Percentiles rank a stretch among this genome's conserved stretches.
phyloP scores from a whole-genome alignment of 768 basidiomycete genomes.

The Lactifluus pinguis region DNA sequence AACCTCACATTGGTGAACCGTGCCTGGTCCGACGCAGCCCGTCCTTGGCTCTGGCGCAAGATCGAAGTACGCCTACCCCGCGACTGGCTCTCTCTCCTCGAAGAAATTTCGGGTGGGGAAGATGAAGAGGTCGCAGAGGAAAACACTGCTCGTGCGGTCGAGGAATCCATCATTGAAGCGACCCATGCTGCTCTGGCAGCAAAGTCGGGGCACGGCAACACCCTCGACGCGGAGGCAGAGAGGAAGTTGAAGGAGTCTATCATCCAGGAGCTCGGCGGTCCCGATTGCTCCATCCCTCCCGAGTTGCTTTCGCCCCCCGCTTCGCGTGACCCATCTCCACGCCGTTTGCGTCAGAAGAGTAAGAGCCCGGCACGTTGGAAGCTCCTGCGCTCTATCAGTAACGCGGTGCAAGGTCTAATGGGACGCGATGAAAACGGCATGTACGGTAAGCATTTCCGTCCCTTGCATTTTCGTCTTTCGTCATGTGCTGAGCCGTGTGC shows the following conservation, averaged over 20 bases:
- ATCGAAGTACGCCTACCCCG: constrained; percentile 77
- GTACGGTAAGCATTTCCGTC: constrained; percentile 45
- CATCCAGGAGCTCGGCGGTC: constrained; percentile 41
- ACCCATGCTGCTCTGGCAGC: constrained; percentile 52
- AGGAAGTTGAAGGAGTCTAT: constrained; percentile 38
- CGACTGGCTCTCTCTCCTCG: constrained; percentile 76
- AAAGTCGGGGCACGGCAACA: constrained; percentile 1
- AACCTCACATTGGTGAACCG: constrained; percentile 70
- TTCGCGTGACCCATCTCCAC: constrained; percentile 77
- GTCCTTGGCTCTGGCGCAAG: constrained; percentile 80
- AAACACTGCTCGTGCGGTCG: constrained; percentile 55
- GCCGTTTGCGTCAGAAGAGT: constrained; percentile 66
- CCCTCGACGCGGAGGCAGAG: constrained; percentile 15
- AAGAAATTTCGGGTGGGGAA: constrained; percentile 68
- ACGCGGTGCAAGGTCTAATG: constrained; percentile 67
- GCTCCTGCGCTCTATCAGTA: constrained; percentile 66
- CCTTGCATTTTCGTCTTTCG: constrained; percentile 9
- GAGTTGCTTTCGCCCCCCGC: constrained; percentile 73
- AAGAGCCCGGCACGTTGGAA: constrained; percentile 81
- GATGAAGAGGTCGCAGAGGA: constrained; percentile 41
- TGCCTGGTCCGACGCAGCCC: constrained; percentile 74
- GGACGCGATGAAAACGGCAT: constrained; percentile 55
- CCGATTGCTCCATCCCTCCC: constrained; percentile 61
- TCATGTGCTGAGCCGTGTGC: neutral
- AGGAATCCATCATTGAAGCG: constrained; percentile 56